Conservation (phyloP, 1,284 basidiomycete genomes). For the Violaceomyces palustris region DNA sequence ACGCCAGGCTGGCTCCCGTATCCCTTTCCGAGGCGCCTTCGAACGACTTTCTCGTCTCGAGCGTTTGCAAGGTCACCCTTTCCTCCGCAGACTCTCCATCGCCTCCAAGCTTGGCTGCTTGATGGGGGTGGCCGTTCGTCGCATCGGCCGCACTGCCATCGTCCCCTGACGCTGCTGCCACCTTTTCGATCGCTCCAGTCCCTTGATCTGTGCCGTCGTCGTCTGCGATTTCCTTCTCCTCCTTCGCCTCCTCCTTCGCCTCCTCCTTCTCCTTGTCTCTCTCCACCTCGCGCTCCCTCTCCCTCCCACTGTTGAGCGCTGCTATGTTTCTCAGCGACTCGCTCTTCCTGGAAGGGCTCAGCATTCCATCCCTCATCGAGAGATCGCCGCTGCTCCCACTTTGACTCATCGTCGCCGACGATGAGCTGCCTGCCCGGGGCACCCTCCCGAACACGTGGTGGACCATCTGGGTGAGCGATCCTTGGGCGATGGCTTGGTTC, state of each 20-base stretch:
- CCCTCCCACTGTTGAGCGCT: too few species aligned
- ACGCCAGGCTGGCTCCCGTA: slow-evolving; percentile 26
- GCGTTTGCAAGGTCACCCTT: slow-evolving; percentile 41
- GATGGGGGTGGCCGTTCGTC: background rate
- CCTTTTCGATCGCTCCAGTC: too few species aligned
- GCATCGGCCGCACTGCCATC: slow-evolving; percentile 1
- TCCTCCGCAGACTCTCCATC: slow-evolving; percentile 8
- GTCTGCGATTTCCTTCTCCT: slow-evolving; percentile 5
- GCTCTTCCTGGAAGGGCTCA: too few species aligned
- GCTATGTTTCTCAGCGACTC: too few species aligned
- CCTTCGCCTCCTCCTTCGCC: slow-evolving; percentile 1
- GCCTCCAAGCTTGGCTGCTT: background rate
- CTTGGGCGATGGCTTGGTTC: slow-evolving; percentile 51
- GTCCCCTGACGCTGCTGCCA: background rate
- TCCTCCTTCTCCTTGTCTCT: background rate
- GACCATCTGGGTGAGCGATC: slow-evolving; percentile 50
- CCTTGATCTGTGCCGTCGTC: too few species aligned
- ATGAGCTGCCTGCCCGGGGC: too few species aligned
- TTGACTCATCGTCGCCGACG: background rate
- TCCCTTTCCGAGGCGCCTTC: slow-evolving; percentile 45
- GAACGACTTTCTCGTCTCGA: slow-evolving; percentile 47
- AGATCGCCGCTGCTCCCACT: too few species aligned
- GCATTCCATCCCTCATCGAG: too few species aligned
- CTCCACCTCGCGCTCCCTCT: too few species aligned
- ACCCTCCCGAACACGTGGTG: slow-evolving; percentile 49